Percentiles rank a stretch among this genome's conserved stretches.
Conservation (phyloP, 139 green algal species). For the Coelastrella sp. region DNA sequence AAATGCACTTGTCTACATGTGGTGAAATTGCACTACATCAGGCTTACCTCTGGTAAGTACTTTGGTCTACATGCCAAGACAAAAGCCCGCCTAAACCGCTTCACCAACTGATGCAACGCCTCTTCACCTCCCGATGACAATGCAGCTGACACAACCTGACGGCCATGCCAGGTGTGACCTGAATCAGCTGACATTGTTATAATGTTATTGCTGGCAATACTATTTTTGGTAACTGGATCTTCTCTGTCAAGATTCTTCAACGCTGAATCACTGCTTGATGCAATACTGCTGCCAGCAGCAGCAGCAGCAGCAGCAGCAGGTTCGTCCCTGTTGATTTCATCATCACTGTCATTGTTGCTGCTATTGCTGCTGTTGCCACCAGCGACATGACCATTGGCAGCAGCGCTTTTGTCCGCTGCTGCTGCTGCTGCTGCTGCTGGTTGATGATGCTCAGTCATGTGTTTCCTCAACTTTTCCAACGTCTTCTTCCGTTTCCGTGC, state of each 20-base stretch:
- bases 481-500: conserved; percentile 11
- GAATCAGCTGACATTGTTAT: background rate
- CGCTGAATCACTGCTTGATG: no score
- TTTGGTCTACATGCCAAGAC: conserved; percentile 69
- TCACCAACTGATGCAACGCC: conserved; percentile 66
- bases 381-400: background rate
- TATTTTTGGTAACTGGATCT: no score
- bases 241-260: no score
- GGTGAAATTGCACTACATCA: background rate
- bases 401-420: background rate
- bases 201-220: conserved; percentile 17
- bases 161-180: conserved; percentile 77
- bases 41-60: conserved; percentile 59
- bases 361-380: background rate
- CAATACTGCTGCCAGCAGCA: background rate
- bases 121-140: conserved; percentile 61
- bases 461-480: conserved; percentile 9
- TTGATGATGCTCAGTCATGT: conserved; percentile 1
- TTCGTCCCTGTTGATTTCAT: background rate
- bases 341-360: background rate
- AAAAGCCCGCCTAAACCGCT: conserved; percentile 73
- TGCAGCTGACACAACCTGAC: conserved; percentile 66
- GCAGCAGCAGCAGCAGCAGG: background rate
- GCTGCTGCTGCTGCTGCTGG: conserved; percentile 15
- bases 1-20: background rate